A percentile compares a stretch with the other conserved stretches of the same genome.
phyloP scores from a whole-genome alignment of 768 basidiomycete genomes.

The Collybia sordida region DNA sequence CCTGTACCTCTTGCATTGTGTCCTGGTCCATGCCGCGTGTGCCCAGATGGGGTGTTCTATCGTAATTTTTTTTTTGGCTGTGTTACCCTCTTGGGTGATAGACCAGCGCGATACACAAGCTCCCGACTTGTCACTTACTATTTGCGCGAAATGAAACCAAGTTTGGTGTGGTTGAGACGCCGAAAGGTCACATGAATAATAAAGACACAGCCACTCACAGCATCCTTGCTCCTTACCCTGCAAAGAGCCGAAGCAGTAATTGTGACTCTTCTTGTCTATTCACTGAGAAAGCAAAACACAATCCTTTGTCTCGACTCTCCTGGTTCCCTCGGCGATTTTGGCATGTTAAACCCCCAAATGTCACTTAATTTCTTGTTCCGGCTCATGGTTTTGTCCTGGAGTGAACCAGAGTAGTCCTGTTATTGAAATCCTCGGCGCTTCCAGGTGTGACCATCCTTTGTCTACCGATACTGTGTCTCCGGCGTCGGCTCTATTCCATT shows the following conservation, averaged over 20 bases:
- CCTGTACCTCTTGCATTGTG: not conserved
- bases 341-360: constrained; percentile 5
- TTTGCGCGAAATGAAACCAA: too few species aligned
- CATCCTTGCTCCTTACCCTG: too few species aligned
- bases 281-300: not conserved
- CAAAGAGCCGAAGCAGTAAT: too few species aligned
- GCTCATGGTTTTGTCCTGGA: not conserved
- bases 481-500: constrained; percentile 15
- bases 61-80: too few species aligned
- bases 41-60: not conserved
- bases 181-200: too few species aligned
- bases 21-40: not conserved
- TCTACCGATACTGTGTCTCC: constrained; percentile 15
- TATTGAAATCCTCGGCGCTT: constrained; percentile 6
- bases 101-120: too few species aligned
- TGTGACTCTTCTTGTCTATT: not conserved
- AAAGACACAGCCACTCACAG: too few species aligned
- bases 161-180: too few species aligned
- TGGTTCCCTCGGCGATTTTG: constrained; percentile 2
- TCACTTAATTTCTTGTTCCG: not conserved
- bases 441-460: constrained; percentile 7
- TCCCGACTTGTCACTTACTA: too few species aligned
- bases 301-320: constrained; percentile 11
- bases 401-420: constrained; percentile 9
- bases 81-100: too few species aligned